Base-by-base conservation (phyloP, 2,329 filamentous ascomycete species). In the Thermomyces lanuginosus region DNA sequence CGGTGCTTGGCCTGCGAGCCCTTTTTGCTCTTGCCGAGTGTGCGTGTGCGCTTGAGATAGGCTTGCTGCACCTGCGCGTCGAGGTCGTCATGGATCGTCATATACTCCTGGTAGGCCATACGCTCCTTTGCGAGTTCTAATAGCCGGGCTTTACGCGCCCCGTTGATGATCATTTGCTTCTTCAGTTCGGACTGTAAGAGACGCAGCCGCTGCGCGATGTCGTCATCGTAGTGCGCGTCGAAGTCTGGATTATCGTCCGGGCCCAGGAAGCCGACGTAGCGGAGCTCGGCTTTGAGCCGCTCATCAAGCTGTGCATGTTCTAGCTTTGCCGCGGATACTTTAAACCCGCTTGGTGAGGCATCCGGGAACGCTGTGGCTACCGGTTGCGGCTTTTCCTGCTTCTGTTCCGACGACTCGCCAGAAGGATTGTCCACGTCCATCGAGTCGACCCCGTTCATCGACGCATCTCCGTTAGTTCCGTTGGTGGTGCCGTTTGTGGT, bases 71-170 rank as follows among this genome's bases (percentile, higher is more conserved):
- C 83, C 49, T 95, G 89, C 21, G 75, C 73, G 60, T 98, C 89
- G 12, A 98, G 72, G 49, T 98, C 89, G 48, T 98, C 89, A 26
- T 91, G 76, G 41, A 98, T 98, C 30, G 83, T 93, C 50, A 76
- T 78, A 60, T 92, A 98, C 50, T 98, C 89, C 48, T 98, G 89
- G 56, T 89, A 76, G 0, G 89, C 89, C 71, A 98, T 86, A 38
- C 82, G 75, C 49, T 92, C 84, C 41, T 83, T 78, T 5, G 89
- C 81, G 15, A 93, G 66, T 19, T 93, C 84, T 1, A 81, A 72
- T 7, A 98, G 63, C 2, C 84, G 72, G 5, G 81, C 66, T 55
- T 95, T 95, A 36, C 83, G 77, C 4, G 86, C 82, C 20, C 84
- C 86, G 49, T 98, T 98, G 51, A 79, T 61, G 30, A 92, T 71